phyloP scores from a whole-genome alignment of 2,329 filamentous ascomycete species.

The Plectosphaerella plurivora region DNA sequence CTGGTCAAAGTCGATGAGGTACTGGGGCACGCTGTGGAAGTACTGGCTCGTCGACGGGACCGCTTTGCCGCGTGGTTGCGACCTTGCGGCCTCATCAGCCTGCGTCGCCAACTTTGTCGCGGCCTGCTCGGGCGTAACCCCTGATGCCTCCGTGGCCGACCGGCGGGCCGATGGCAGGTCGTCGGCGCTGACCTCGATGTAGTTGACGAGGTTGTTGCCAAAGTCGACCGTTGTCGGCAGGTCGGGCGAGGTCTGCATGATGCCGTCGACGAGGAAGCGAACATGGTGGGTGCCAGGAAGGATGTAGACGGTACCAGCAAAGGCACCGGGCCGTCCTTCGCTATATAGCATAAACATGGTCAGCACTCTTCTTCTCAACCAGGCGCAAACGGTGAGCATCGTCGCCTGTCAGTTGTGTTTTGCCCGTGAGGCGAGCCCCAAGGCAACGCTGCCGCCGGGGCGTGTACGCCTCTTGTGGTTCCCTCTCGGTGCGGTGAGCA shows the following conservation, averaged over 20 bases:
- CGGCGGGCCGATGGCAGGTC: slow-evolving; percentile 47
- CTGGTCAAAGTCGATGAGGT: slow-evolving; percentile 81
- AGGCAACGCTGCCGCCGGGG: no score
- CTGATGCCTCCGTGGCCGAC: slow-evolving; percentile 21
- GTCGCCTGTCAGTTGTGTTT: no score
- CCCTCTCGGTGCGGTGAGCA: no score
- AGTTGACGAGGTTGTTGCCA: slow-evolving; percentile 97
- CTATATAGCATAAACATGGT: slow-evolving; percentile 23
- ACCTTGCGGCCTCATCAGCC: slow-evolving; percentile 38
- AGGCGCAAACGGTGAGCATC: no score
- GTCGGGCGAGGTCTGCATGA: slow-evolving; percentile 83
- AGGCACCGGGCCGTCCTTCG: slow-evolving; percentile 55
- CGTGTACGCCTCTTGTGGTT: no score
- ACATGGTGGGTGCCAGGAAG: slow-evolving; percentile 94
- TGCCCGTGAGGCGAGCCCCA: no score
- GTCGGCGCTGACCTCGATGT: slow-evolving; percentile 85
- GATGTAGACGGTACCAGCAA: slow-evolving; percentile 75
- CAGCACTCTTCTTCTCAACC: neutral
- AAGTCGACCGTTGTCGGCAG: slow-evolving; percentile 95
- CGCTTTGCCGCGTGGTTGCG: slow-evolving; percentile 45
- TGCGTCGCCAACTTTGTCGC: slow-evolving; percentile 24
- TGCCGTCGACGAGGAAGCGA: slow-evolving; percentile 90
- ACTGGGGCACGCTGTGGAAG: slow-evolving; percentile 72
- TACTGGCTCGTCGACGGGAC: slow-evolving; percentile 58
- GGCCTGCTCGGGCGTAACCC: slow-evolving; percentile 13